Evolutionary conservation across 2,329 filamentous ascomycete species (phyloP), one percentile per base, ranked within the genome.

Genomic region (Arachnomyces sp.): DNA sequence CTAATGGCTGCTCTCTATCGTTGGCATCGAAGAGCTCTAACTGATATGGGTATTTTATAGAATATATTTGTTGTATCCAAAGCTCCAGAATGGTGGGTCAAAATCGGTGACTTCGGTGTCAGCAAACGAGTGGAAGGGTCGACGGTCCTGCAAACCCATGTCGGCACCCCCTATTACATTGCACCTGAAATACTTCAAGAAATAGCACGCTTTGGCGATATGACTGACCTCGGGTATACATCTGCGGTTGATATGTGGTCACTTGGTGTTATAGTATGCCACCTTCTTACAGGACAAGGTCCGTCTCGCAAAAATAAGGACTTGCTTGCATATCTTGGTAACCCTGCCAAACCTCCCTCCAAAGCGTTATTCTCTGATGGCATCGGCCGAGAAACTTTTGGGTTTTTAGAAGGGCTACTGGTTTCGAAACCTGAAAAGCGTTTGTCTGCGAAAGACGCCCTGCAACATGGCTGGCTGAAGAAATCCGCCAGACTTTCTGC

Each of bases 41-140:
- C 36, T 34, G n/a, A 36, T 17, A 15, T 25, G 15, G 15, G 28
- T 11, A 29, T 28, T 18, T 17, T 18, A 36, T 34, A 54, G 51
- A 55, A 55, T 28, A 43, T 55, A 14, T 48, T 55, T 30, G 45
- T 52, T 1, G 25, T 39, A 4, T 11, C 9, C 3, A 42, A 40
- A 13, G 29, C 39, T 2, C 39, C 44, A 2, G 15, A 44, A 1
- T 51, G 49, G 49, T 44, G 39, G 30, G 44, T 54, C 14, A 55
- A 52, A 39, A 50, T 53, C 18, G 44, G 48, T 13, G 51, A 52
- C 38, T 54, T 54, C 37, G 48, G 48, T 2, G 16, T 52, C 35
- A 50, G 46, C 16, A 53, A 53, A 35, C 40, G 43, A 34, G 17
- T 28, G 3, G 17, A 14, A n/a, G 35, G 35, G 12, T 14, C 25